Evolutionary conservation across 2,329 filamentous ascomycete genomes (phyloP), one percentile per base, ranked within the genome.

Genomic region (Leptographium procerum): DNA sequence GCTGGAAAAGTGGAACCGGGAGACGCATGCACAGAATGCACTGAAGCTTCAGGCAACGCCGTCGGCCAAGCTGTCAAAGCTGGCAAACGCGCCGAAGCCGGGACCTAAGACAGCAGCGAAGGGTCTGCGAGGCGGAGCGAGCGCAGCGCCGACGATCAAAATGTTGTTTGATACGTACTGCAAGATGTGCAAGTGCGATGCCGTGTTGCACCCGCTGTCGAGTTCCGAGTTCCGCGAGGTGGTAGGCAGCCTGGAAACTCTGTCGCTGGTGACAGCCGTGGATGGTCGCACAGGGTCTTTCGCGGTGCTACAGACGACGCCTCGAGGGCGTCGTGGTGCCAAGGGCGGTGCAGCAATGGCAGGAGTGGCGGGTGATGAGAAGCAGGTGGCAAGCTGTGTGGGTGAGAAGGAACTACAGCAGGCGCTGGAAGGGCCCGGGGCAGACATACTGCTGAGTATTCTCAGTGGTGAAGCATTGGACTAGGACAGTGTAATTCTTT

Each of bases 221-320:
- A 87, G 83, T 66, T 94, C 90, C 6, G 94, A 99, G 70, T 99
- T 99, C 71, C 84, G 91, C 59, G 94, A 99, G 71, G 91, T 99
- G 6, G 79, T 96, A 24, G 85, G 87, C 40, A 95, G 89, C 65
- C 73, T 99, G 56, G 94, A 99, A 74, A 94, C 91, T 0, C 74
- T 96, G 52, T 91, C 89, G 1, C 75, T 97, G 26, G 79, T 96
- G 7, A 86, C 69, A 71, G 86, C 73, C 67, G 88, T 74, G 68
- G 89, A 80, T 75, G 88, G 75, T 65, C 89, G 81, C 75, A 86
- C 76, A 55, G 88, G 83, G 52, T 88, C 80, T 63, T 85, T 88
- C 67, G 72, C 81, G 50, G 73, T 75, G 66, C 68, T 82, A 34
- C 83, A 85, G 61, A 90, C 88, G 10, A 88, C 89, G 1, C 88